Evolutionary conservation across 306 rosid species (phyloP).

Genomic region (Crotalaria pallida): DNA sequence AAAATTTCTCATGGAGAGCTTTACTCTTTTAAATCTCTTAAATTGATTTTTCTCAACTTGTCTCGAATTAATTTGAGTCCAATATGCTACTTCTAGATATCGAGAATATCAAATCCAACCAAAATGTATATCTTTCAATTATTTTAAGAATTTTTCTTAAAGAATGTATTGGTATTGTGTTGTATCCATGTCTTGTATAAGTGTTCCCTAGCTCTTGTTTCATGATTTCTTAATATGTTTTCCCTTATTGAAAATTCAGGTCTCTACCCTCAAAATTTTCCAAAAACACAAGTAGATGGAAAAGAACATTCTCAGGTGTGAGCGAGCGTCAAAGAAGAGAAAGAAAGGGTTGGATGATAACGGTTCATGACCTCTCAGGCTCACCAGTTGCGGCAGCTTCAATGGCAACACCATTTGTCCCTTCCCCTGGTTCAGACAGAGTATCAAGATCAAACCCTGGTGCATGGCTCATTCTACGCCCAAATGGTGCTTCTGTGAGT

Average conservation of each 20-base stretch:
- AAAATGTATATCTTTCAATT: too few relatives aligned
- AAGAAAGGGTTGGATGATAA: slow-evolving; percentile 95
- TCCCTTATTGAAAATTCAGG: slow-evolving; percentile 30
- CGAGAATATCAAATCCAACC: too few relatives aligned
- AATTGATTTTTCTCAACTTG: too few relatives aligned
- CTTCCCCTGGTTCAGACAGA: slow-evolving; percentile 72
- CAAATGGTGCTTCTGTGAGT: slow-evolving; percentile 56
- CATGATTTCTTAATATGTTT: background rate
- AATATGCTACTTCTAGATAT: too few relatives aligned
- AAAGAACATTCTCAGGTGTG: slow-evolving; percentile 47
- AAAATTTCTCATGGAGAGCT: too few relatives aligned
- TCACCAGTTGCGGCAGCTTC: slow-evolving; percentile 90
- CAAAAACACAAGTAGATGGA: slow-evolving; percentile 53
- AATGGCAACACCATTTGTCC: slow-evolving; percentile 88
- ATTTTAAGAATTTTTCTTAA: too few relatives aligned
- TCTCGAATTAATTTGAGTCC: too few relatives aligned
- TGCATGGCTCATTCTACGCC: slow-evolving; percentile 94
- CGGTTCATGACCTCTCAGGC: slow-evolving; percentile 82
- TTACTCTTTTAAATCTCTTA: too few relatives aligned
- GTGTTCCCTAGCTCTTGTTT: background rate
- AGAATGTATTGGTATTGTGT: too few relatives aligned
- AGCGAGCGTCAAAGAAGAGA: slow-evolving; percentile 61
- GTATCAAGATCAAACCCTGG: slow-evolving; percentile 90
- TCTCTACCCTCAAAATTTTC: slow-evolving; percentile 53
- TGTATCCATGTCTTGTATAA: too few relatives aligned